Base-by-base conservation (phyloP, 2,329 filamentous ascomycete genomes). In the Stagonosporopsis vannaccii region DNA sequence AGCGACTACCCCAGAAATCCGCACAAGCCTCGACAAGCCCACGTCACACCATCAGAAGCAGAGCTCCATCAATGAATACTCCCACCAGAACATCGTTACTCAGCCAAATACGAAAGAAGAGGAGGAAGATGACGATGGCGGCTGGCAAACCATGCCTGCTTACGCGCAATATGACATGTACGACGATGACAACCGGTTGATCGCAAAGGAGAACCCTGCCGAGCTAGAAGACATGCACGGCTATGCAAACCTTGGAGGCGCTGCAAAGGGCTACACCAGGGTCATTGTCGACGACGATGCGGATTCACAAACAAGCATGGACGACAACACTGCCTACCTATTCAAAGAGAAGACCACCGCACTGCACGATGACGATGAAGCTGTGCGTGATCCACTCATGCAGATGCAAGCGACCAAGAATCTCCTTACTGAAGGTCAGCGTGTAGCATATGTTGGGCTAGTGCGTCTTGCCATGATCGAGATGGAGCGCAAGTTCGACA, bases 401-500 rank as follows among this genome's bases (percentile, higher is more conserved):
- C 95, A 99, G 75, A 89, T 99, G 83, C 90, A 98, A 76, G 91
- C 95, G 8, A 99, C 95, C 32, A 99, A 99, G 75, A 90, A 96
- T 63, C 84, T 99, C 15, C 82, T 99, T 51, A 99, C 94, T 2
- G 95, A 99, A 75, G 92, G 93, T 12, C 95, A 99, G 77, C 88
- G 92, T 66, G 92, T 99, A 63, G 95, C 95, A 5, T 99, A 99
- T 73, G 95, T 99, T 26, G 95, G 95, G 12, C 83, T 97, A 53
- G 91, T 92, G 26, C 87, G 93, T 48, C 77, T 99, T 32, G 88
- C 92, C 47, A 87, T 98, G 62, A 88, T 88, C 44, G 83, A 86
- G 58, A 91, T 99, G 88, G 81, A 88, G 48, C 85, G 85, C 60
- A 87, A 90, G 28, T 74, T 88, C 50, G 86, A 91, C 53, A 75